phyloP scores from a whole-genome alignment of 768 basidiomycete genomes.

The Udeniomyces megalosporus region DNA sequence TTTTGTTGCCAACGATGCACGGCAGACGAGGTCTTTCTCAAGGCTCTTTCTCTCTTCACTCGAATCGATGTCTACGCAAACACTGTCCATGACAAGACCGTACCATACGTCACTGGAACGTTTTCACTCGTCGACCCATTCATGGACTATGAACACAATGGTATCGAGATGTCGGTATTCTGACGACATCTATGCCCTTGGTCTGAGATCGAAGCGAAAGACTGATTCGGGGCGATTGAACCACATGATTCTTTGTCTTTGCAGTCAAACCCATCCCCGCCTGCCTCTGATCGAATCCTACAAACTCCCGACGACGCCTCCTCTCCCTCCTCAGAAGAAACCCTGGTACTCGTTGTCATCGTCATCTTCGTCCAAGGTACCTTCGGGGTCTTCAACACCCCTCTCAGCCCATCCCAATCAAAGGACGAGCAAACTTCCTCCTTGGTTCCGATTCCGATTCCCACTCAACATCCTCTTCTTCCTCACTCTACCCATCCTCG shows the following conservation, averaged over 20 bases:
- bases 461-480: constrained; percentile 53
- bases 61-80: constrained; percentile 67
- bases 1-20: not conserved
- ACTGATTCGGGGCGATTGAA: too few species aligned
- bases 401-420: constrained; percentile 18
- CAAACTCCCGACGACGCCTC: constrained; percentile 35
- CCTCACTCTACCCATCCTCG: constrained; percentile 43
- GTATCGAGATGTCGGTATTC: constrained; percentile 44
- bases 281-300: constrained; percentile 43
- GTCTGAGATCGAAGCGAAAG: constrained; percentile 8
- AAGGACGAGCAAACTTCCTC: constrained; percentile 36
- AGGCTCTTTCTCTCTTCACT: constrained; percentile 49
- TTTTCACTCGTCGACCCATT: constrained; percentile 38
- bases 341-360: constrained; percentile 25
- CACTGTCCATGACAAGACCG: constrained; percentile 38
- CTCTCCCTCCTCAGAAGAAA: constrained; percentile 26
- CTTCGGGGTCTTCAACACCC: constrained; percentile 19
- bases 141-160: constrained; percentile 50
- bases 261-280: constrained; percentile 34
- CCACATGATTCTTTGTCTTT: too few species aligned
- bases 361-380: not conserved
- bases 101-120: constrained; percentile 51
- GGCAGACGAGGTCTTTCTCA: constrained; percentile 56
- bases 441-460: constrained; percentile 43
- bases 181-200: constrained; percentile 4